Conservation (phyloP, 306 rosid genomes). For the Ormosia semicastrata region DNA sequence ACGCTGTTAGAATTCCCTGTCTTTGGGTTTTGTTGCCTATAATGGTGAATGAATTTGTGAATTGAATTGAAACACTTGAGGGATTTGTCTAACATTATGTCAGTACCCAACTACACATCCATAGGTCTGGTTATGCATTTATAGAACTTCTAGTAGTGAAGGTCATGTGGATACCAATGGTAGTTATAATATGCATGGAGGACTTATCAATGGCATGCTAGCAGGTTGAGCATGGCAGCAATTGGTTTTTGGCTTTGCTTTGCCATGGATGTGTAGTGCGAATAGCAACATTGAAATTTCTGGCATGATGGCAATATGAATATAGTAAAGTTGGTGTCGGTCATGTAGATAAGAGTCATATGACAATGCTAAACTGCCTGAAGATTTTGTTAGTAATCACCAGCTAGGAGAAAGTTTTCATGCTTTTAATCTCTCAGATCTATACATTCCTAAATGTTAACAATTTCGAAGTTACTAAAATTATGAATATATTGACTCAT, state of each 20-base stretch:
- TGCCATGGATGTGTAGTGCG: neutral
- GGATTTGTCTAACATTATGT: neutral
- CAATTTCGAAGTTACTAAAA: neutral
- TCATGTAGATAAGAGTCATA: neutral
- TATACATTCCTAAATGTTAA: neutral
- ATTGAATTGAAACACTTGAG: neutral
- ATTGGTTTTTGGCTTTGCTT: neutral
- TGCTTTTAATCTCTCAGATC: neutral
- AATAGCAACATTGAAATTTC: neutral
- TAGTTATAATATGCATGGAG: neutral
- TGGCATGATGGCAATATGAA: neutral
- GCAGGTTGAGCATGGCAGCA: neutral
- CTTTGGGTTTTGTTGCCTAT: neutral
- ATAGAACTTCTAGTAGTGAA: neutral
- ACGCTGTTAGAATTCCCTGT: neutral
- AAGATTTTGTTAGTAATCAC: neutral
- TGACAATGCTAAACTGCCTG: neutral
- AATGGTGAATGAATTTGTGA: neutral
- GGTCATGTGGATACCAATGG: neutral
- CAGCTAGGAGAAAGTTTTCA: neutral
- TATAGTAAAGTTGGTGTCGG: neutral
- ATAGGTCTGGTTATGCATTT: constrained; percentile 10
- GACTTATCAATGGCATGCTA: neutral
- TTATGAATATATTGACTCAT: neutral
- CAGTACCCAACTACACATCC: neutral